These are phyloP conservation scores for Dryas integrifolia DNA, from an alignment of 331 rosid genomes.

Conservation along the genomic window DNA sequence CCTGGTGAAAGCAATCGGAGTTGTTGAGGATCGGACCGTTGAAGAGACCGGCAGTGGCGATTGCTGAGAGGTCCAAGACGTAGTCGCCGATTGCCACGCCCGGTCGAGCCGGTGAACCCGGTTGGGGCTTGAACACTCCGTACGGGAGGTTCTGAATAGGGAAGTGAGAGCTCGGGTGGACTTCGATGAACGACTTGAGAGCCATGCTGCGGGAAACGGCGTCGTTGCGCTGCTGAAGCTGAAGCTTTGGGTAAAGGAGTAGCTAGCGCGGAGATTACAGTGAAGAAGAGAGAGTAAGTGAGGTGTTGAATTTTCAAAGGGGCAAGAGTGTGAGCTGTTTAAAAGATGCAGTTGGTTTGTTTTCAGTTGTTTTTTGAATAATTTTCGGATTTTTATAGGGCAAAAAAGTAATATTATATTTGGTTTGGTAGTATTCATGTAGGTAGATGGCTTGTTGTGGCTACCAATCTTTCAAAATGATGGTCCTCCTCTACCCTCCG, in stretches of 20 bases:
- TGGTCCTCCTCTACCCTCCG: background rate
- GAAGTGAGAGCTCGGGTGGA: conserved; percentile 75
- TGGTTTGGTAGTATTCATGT: background rate
- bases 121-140: conserved; percentile 68
- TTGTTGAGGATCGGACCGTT: conserved; percentile 66
- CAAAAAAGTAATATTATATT: background rate
- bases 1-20: conserved; percentile 82
- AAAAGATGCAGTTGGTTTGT: background rate
- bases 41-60: conserved; percentile 74
- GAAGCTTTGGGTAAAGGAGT: background rate
- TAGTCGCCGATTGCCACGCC: conserved; percentile 84
- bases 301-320: background rate
- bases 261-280: background rate
- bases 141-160: conserved; percentile 86
- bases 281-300: background rate
- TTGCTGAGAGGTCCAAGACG: conserved; percentile 71
- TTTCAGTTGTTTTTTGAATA: background rate
- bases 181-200: conserved; percentile 59
- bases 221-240: conserved; percentile 16
- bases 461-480: conserved; percentile 11
- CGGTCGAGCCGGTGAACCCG: conserved; percentile 56
- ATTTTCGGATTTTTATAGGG: background rate
- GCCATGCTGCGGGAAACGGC: conserved; percentile 38
- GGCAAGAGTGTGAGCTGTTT: background rate
- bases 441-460: too few species aligned